Evolutionary conservation across 352 stramenopile genomes (phyloP), one percentile per base, ranked within the genome.

Genomic region (Phytophthora multivora): DNA sequence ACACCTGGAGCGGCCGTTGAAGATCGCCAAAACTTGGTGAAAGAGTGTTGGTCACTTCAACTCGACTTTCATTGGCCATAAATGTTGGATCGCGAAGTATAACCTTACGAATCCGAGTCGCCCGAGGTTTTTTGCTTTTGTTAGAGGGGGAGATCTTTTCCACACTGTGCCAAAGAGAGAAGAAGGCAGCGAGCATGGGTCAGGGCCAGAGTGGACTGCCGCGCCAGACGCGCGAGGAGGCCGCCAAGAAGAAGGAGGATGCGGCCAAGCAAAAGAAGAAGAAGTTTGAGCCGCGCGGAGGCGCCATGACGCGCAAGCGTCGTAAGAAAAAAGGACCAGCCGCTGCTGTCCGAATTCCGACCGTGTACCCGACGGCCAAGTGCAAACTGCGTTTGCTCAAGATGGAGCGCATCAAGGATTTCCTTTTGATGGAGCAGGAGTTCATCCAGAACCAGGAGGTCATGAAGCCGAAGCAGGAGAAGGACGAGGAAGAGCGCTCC

Each of bases 361-460:
- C 79, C 65, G 96, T 99, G 48, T 97, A 97, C 49, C 98, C 98
- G 19, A 99, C 92, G 25, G 94, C 95, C 7, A 99, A 99, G 72
- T 99, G 98, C 85, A 99, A 99, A 79, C 85, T 99, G 33, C 92
- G 98, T 9, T 73, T 99, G 74, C 88, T 99, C 58, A 99, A 99
- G 80, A 83, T 99, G 72, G 97, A 99, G 69, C 94, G 98, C 45
- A 98, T 99, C 66, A 99, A 99, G 79, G 98, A 99, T 79, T 99
- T 99, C 71, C 69, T 99, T 65, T 82, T 99, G 25, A 98, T 99
- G 88, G 98, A 99, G 76, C 93, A 99, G 71, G 98, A 99, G 75
- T 99, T 99, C 60, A 99, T 99, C 79, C 94, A 97, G 63, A 99
- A 99, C 83, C 97, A 99, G 81, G 97, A 99, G 77, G 97, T 99